Evolutionary conservation across 192 early-diverging fungal species (phyloP), one percentile per base, ranked within the genome.

Genomic region (Linnemannia zychae): DNA sequence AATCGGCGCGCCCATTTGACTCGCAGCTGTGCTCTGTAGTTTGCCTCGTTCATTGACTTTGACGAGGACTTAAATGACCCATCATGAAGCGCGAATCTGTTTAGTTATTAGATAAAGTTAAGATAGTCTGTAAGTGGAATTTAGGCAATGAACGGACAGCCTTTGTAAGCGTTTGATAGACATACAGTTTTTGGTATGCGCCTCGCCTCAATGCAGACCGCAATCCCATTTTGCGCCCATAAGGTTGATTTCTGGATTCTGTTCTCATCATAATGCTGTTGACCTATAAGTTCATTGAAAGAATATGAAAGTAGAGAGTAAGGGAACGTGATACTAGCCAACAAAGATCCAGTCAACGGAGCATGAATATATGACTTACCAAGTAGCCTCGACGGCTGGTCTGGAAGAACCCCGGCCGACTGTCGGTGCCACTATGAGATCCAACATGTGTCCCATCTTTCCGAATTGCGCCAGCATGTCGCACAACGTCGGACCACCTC

Each of bases 61-160:
- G 71, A 66, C 17, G 71, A 50, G 17, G 17, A 22, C 31, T 70
- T 76, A n/a, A 66, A 63, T 33, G 89, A 82, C 37, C 93, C 93
- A 72, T 93, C 92, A 72, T 93, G 93, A 13, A 94, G 49, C 12
- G 93, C 87, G 77, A 63, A 91, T 47, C 46, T 72, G 48, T 53
- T 34, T 34, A 12, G 50, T 34, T 22, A 36, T 50, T 33, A 52
- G n/a, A 28, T 22, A 33, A 78, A 74, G 12, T 44, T 77, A 24
- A 31, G 18, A n/a, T 15, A 20, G n/a, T 0, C 0, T 46, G 3
- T 48, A 63, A 63, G 49, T 78, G 33, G 40, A 44, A 6, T 33
- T 7, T 13, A 12, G 3, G 16, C 1, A 12, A 18, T 28, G 33
- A 70, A 6, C 11, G 74, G 36, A 17, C 37, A 9, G 22, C 37